Evolutionary conservation across 441 rosid species (phyloP).

Genomic region (Populus hybrid): DNA sequence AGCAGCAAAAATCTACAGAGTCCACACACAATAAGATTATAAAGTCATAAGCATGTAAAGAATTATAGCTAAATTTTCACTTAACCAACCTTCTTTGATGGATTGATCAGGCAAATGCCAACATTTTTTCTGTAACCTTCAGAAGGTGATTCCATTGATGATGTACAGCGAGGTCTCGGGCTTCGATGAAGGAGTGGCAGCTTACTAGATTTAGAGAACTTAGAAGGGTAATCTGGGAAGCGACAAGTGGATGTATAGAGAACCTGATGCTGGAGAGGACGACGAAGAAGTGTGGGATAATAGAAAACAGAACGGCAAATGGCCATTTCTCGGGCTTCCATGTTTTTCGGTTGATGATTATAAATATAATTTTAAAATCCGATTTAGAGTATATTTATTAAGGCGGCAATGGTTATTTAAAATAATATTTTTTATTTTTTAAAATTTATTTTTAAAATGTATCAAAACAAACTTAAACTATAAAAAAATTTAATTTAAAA

Average conservation of each 20-base stretch:
- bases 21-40: neutral
- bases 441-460: too few species aligned
- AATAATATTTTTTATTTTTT: too few species aligned
- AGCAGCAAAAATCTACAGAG: conserved; percentile 71
- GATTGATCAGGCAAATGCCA: conserved; percentile 80
- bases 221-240: conserved; percentile 36
- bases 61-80: neutral
- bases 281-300: conserved; percentile 19
- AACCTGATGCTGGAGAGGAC: conserved; percentile 4
- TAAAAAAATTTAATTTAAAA: too few species aligned
- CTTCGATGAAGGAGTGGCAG: conserved; percentile 25
- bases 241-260: conserved; percentile 4
- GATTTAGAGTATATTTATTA: too few species aligned
- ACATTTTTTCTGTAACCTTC: conserved; percentile 90
- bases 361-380: too few species aligned
- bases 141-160: conserved; percentile 75
- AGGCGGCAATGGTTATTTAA: too few species aligned
- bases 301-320: conserved; percentile 27
- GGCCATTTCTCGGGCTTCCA: conserved; percentile 23
- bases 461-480: too few species aligned
- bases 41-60: neutral
- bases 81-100: conserved; percentile 62
- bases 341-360: neutral
- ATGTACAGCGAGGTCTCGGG: conserved; percentile 15
- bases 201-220: conserved; percentile 26